Conservation (phyloP, 441 rosid genomes). For the Jatropha podagrica region DNA sequence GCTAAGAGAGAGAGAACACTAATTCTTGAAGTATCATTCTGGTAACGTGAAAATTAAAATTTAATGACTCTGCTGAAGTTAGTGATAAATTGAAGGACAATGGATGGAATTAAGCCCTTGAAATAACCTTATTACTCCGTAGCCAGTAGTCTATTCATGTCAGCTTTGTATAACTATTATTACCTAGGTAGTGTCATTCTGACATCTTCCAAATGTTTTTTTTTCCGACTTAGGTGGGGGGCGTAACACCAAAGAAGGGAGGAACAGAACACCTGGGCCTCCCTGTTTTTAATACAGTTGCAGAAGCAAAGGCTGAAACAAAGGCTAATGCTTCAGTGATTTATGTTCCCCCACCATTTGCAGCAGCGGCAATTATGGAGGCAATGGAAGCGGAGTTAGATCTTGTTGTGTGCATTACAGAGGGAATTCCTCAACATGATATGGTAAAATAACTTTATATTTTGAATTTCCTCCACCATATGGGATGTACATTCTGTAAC, state of each 20-base stretch:
- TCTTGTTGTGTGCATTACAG: constrained; percentile 92
- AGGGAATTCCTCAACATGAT: constrained; percentile 97
- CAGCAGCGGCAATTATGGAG: constrained; percentile 97
- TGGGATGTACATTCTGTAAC: not conserved
- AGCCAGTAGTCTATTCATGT: too few species aligned
- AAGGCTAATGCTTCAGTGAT: constrained; percentile 92
- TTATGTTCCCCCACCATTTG: constrained; percentile 96
- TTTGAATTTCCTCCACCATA: not conserved
- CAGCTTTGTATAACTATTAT: not conserved
- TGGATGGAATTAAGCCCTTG: too few species aligned
- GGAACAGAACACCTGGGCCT: constrained; percentile 98
- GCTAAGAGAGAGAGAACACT: too few species aligned
- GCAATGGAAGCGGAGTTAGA: constrained; percentile 90
- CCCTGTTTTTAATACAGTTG: constrained; percentile 91
- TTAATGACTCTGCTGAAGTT: too few species aligned
- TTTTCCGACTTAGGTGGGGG: constrained; percentile 51
- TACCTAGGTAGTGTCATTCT: not conserved
- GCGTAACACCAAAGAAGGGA: constrained; percentile 98
- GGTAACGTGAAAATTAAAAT: too few species aligned
- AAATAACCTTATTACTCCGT: too few species aligned
- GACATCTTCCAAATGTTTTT: not conserved
- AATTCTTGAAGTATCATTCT: too few species aligned
- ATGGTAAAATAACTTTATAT: constrained; percentile 51
- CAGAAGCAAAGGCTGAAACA: constrained; percentile 94
- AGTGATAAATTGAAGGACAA: too few species aligned